A percentile compares a stretch with the other conserved stretches of the same genome.
phyloP scores from a whole-genome alignment of 2,329 filamentous ascomycete genomes.

The Grosmannia huntii region DNA sequence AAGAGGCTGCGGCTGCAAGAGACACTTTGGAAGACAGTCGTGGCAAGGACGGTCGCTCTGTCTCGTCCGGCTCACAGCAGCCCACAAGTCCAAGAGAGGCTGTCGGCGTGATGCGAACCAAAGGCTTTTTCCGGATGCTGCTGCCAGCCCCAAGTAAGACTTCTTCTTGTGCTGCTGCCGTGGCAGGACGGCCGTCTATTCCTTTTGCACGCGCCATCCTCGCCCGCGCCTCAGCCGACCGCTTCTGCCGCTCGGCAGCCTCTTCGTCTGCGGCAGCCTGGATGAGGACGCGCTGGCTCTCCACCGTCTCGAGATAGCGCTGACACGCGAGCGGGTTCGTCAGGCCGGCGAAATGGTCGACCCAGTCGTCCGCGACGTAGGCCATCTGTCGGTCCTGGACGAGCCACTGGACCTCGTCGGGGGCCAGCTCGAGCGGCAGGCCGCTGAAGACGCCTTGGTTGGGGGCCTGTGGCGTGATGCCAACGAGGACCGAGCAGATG shows the following conservation, averaged over 20 bases:
- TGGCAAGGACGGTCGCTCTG: not conserved
- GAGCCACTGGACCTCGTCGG: slow-evolving; percentile 75
- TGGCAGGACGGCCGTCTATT: not conserved
- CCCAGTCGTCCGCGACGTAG: slow-evolving; percentile 71
- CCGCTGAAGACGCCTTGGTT: slow-evolving; percentile 93
- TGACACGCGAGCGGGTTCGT: slow-evolving; percentile 42
- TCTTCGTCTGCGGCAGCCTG: slow-evolving; percentile 25
- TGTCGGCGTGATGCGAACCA: slow-evolving; percentile 23
- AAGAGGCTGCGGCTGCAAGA: slow-evolving; percentile 18
- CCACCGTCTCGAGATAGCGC: slow-evolving; percentile 50
- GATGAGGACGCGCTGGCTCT: slow-evolving; percentile 27
- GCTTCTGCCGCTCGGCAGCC: slow-evolving; percentile 18
- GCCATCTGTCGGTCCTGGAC: slow-evolving; percentile 65
- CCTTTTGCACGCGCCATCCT: not conserved
- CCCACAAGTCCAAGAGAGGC: slow-evolving; percentile 23
- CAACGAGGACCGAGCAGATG: slow-evolving; percentile 75
- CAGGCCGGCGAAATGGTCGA: slow-evolving; percentile 55
- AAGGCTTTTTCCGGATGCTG: not conserved
- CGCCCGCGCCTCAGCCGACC: slow-evolving; percentile 9
- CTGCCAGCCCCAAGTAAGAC: not conserved
- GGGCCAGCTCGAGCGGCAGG: slow-evolving; percentile 76
- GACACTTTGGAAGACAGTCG: not conserved
- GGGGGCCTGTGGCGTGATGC: slow-evolving; percentile 80
- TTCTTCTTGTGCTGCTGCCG: not conserved
- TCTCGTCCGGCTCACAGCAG: not conserved